Conservation (phyloP, 805 yeast species). For the Saccharomycopsis vini region DNA sequence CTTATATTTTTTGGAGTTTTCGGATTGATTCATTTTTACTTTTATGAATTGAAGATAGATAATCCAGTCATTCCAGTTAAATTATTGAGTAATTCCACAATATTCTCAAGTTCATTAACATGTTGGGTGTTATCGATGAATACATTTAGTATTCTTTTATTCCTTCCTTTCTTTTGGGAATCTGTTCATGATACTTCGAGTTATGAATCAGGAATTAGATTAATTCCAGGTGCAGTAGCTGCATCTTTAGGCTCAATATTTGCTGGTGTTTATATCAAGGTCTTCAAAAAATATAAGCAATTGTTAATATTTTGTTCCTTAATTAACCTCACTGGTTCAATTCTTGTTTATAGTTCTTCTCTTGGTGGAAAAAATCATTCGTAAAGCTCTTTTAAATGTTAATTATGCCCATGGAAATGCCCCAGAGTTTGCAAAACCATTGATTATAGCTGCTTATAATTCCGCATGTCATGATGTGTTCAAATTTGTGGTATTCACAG, state of each 20-base stretch:
- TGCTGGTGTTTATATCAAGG: slow-evolving; percentile 58
- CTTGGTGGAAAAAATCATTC: slow-evolving; percentile 33
- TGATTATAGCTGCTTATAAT: slow-evolving; percentile 30
- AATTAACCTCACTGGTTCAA: slow-evolving; percentile 60
- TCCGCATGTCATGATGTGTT: slow-evolving; percentile 14
- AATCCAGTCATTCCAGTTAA: slow-evolving; percentile 64
- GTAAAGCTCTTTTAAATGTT: slow-evolving; percentile 46
- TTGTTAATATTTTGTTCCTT: slow-evolving; percentile 46
- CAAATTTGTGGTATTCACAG: slow-evolving; percentile 12
- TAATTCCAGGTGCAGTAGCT: slow-evolving; percentile 54
- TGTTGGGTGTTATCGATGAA: slow-evolving; percentile 69
- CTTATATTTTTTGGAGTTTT: slow-evolving; percentile 29
- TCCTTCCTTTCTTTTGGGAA: slow-evolving; percentile 59
- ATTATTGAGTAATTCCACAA: slow-evolving; percentile 47
- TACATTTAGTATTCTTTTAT: slow-evolving; percentile 53
- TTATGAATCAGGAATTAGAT: slow-evolving; percentile 47
- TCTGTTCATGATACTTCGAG: slow-evolving; percentile 46
- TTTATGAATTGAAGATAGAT: slow-evolving; percentile 37
- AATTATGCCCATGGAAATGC: slow-evolving; percentile 43
- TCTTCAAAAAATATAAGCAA: slow-evolving; percentile 54
- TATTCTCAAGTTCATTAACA: slow-evolving; percentile 54
- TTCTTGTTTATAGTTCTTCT: slow-evolving; percentile 45
- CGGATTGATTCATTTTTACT: slow-evolving; percentile 35
- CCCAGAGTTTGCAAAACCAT: slow-evolving; percentile 40
- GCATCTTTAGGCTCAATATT: slow-evolving; percentile 58